Conservation (phyloP, 805 yeast species). For the Diddensiella transvaalensis region DNA sequence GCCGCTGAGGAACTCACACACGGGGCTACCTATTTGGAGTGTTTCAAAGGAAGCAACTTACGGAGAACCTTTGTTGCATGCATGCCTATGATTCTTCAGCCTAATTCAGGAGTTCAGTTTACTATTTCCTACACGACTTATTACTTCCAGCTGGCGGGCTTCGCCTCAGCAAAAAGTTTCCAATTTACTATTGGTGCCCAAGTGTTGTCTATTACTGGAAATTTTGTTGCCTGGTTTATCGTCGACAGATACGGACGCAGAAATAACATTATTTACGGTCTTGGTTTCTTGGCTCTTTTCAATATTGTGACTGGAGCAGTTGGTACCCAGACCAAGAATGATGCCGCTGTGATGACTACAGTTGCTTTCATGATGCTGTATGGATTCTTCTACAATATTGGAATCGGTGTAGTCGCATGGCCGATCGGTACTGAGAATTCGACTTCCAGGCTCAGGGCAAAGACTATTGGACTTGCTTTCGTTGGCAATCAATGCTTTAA, state of each 20-base stretch:
- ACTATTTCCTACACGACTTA: conserved; percentile 47
- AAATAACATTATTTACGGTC: conserved; percentile 24
- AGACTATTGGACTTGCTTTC: conserved; percentile 5
- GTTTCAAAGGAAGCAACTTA: conserved; percentile 43
- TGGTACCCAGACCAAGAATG: conserved; percentile 23
- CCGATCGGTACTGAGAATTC: conserved; percentile 5
- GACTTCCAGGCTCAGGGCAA: conserved; percentile 1
- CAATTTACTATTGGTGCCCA: conserved; percentile 33
- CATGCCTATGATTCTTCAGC: conserved; percentile 14
- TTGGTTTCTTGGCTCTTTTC: not conserved
- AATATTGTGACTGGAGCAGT: conserved; percentile 16
- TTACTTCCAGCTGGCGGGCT: conserved; percentile 49
- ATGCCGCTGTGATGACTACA: conserved; percentile 19
- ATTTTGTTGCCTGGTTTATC: conserved; percentile 34
- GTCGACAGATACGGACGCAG: conserved; percentile 34
- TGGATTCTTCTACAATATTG: conserved; percentile 36
- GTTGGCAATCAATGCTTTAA: conserved; percentile 2
- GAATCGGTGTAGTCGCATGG: conserved; percentile 17
- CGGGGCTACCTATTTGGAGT: conserved; percentile 38
- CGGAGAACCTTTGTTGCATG: conserved; percentile 39
- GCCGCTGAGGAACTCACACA: conserved; percentile 26
- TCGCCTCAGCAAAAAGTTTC: conserved; percentile 41
- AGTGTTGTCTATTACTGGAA: conserved; percentile 34
- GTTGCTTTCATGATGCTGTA: conserved; percentile 32
- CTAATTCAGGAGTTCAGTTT: conserved; percentile 36